Evolutionary conservation across 2,329 filamentous ascomycete genomes (phyloP), one percentile per base, ranked within the genome.

Genomic region (Beauveria varroae): DNA sequence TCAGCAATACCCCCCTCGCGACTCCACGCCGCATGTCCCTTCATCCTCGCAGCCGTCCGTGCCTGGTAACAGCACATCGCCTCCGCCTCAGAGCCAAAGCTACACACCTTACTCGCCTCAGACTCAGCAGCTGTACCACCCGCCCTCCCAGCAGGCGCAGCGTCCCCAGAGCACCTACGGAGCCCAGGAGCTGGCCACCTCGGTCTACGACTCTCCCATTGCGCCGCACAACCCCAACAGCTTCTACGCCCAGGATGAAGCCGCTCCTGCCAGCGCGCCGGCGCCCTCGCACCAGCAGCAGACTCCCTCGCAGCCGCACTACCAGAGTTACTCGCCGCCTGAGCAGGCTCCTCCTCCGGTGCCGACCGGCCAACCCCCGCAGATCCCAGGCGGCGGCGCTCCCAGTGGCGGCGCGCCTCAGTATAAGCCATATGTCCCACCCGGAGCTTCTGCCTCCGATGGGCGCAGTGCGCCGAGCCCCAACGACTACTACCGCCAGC

Each of bases 161-260:
- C 84, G 82, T 18, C 86, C 86, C 3, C 83, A 86, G 68, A 88
- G 85, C 71, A 88, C 84, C 12, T 89, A 88, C 67, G 86, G 86
- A 30, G 84, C 89, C 0, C 90, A 93, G 73, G 90, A 93, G 74
- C 78, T 93, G 52, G 87, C 89, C 28, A 91, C 89, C 0, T 89
- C 88, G 1, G 85, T 84, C 10, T 93, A 92, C 69, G 88, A 92
- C 72, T 89, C 88, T 3, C 89, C 89, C 47, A 81, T 89, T 44
- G 83, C 79, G 14, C 72, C 79, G 6, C 79, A 82, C 69, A 80
- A 79, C 68, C 75, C 76, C 34, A 74, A 70, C 64, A 75, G 75
- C 50, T 71, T 73, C 18, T 73, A 74, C 24, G 74, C 78, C 2
- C 74, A 77, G 6, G 80, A 84, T 10, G 79, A 83, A 59, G 65